Base-by-base conservation (phyloP, 257 asterid species). In the Capsicum rhomboideum region DNA sequence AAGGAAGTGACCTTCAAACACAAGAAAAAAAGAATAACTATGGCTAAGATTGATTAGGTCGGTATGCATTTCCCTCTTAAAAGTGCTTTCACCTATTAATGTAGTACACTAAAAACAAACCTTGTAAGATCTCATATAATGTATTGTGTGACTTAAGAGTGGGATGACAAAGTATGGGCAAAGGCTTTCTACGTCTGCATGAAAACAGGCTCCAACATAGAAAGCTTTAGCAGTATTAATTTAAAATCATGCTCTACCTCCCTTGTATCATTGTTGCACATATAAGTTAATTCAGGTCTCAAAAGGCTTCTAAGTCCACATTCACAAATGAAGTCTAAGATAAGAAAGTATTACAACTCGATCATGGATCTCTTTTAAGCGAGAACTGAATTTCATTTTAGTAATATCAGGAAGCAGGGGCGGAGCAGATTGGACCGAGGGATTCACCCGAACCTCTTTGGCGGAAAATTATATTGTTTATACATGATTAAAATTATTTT, bases 1-100 rank as follows among this genome's bases (percentile, higher is more conserved):
- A 82, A 96, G 97, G 85, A 96, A 96, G 86, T 96, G 99, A 75
- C 99, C 99, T 96, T 93, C 86, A 92, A 84, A 83, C 40, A 83
- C 84, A 28, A 69, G 82, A 61, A 53, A n/a, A 64, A 56, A 59
- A 13, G 21, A n/a, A 21, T 40, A 59, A 75, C 49, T 49, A 71
- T 42, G 61, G 61, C 21, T 14, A 49, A 34, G 52, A 68, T 68
- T n/a, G 50, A 18, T 34, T 68, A 10, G 9, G 28, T 34, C 28
- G 77, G 28, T 68, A 18, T 4, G 79, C 28, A n/a, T 71, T 37
- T 10, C 79, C 79, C 55, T 40, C 11, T 40, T n/a, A 6, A 37
- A 71, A 71, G 20, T 71, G 79, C 53, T 49, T 23, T 49, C 58
- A 59, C 58, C 56, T 80, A 23, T 46, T 13, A 69, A 10, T 40